Evolutionary conservation across 805 yeast genomes (phyloP).

Genomic region (Zygosaccharomyces bisporus): DNA sequence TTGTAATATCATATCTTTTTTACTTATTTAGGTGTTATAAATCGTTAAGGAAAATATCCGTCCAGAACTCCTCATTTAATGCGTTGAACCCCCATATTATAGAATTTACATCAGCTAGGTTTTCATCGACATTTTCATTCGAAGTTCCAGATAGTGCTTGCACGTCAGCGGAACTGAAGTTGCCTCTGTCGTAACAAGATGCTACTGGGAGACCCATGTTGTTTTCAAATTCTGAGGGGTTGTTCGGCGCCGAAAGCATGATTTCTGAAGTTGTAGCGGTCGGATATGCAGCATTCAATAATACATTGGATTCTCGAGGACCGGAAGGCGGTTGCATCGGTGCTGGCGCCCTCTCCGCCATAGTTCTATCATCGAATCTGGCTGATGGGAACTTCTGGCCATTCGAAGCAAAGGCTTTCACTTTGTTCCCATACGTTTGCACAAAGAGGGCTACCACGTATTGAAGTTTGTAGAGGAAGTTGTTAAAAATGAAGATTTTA

Average conservation of each 20-base stretch:
- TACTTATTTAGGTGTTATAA: slow-evolving; percentile 11
- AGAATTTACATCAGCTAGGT: slow-evolving; percentile 37
- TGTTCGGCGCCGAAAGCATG: neutral
- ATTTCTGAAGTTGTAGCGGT: neutral
- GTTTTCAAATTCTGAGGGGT: neutral
- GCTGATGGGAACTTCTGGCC: neutral
- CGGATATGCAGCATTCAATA: slow-evolving; percentile 1
- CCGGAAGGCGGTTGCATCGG: neutral
- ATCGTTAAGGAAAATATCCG: slow-evolving; percentile 39
- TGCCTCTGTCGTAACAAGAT: slow-evolving; percentile 19
- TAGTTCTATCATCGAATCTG: neutral
- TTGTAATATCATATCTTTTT: neutral
- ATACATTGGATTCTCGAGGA: neutral
- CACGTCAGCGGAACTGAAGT: slow-evolving; percentile 37
- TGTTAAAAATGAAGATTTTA: slow-evolving; percentile 43
- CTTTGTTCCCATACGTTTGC: slow-evolving; percentile 58
- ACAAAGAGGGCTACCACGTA: slow-evolving; percentile 55
- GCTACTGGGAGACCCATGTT: neutral
- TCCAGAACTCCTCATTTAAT: slow-evolving; percentile 70
- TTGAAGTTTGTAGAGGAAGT: slow-evolving; percentile 49
- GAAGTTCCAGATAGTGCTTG: slow-evolving; percentile 42
- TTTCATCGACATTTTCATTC: slow-evolving; percentile 31
- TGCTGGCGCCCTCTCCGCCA: neutral
- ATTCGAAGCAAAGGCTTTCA: slow-evolving; percentile 28
- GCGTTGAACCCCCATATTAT: slow-evolving; percentile 50